Evolutionary conservation across 1,284 basidiomycete genomes (phyloP).

Genomic region (Bondarzewia mesenterica): DNA sequence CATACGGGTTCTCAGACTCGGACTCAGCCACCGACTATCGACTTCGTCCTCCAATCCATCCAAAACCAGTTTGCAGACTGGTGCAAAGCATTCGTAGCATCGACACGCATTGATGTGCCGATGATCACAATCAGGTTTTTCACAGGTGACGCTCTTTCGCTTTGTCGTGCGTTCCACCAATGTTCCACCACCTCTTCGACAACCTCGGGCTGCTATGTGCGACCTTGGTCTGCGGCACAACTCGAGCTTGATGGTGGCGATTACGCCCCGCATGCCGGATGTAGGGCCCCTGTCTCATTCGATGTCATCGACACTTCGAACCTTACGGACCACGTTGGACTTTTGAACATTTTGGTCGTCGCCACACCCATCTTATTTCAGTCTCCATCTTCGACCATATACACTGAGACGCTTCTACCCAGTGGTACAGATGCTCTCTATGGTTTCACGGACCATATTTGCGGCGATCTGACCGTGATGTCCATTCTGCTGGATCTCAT

Average conservation of each 20-base stretch:
- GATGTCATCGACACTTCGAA: conserved; percentile 16
- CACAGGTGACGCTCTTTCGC: conserved; percentile 26
- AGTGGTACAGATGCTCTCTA: conserved; percentile 18
- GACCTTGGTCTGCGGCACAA: conserved; percentile 12
- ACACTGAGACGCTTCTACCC: conserved; percentile 33
- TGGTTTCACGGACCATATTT: conserved; percentile 28
- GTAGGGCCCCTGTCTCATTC: conserved; percentile 10
- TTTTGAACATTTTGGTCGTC: conserved; percentile 32
- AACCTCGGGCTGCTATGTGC: too few relatives aligned
- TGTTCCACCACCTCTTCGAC: conserved; percentile 13
- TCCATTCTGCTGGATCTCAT: conserved; percentile 33
- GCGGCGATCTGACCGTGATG: conserved; percentile 29
- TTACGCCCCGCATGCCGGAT: conserved; percentile 1
- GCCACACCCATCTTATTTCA: conserved; percentile 9
- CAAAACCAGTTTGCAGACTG: conserved; percentile 26
- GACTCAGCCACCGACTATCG: neutral
- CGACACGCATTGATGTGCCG: too few relatives aligned
- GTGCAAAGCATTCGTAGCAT: too few relatives aligned
- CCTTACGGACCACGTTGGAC: conserved; percentile 12
- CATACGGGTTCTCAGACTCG: too few relatives aligned
- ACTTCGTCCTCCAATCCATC: neutral
- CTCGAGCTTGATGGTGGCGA: conserved; percentile 6
- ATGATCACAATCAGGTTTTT: too few relatives aligned
- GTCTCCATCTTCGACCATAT: conserved; percentile 17
- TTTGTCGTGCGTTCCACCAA: conserved; percentile 23